A percentile compares a stretch with the other conserved stretches of the same genome.
phyloP scores from a whole-genome alignment of 306 rosid species.

The Albizia julibrissin region DNA sequence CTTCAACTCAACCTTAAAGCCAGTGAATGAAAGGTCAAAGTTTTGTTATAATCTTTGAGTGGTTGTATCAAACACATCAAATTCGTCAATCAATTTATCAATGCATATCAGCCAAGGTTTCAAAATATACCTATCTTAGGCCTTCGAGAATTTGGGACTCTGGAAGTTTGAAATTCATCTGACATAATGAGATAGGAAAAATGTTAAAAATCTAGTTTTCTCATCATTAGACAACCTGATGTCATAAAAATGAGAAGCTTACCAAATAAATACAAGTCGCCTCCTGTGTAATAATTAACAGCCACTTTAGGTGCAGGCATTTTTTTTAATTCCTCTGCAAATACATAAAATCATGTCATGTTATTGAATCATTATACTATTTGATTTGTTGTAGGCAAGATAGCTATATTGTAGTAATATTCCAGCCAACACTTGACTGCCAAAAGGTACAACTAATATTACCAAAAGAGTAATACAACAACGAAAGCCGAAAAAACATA shows the following conservation, averaged over 20 bases:
- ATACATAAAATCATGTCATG: slow-evolving; percentile 37
- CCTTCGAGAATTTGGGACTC: slow-evolving; percentile 84
- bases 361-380: slow-evolving; percentile 18
- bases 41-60: neutral
- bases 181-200: slow-evolving; percentile 29
- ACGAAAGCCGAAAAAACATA: neutral
- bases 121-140: slow-evolving; percentile 76
- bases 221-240: slow-evolving; percentile 12
- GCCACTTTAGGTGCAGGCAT: slow-evolving; percentile 92
- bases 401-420: slow-evolving; percentile 20
- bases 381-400: slow-evolving; percentile 27
- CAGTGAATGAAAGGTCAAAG: neutral
- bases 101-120: slow-evolving; percentile 27
- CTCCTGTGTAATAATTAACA: slow-evolving; percentile 86
- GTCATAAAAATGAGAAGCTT: slow-evolving; percentile 38
- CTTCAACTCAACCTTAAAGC: neutral
- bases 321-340: slow-evolving; percentile 72
- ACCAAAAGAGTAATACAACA: neutral
- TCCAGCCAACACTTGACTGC: neutral
- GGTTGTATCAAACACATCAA: slow-evolving; percentile 19
- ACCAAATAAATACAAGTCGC: slow-evolving; percentile 92
- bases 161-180: slow-evolving; percentile 98
- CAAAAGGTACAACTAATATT: slow-evolving; percentile 12
- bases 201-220: slow-evolving; percentile 36
- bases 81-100: slow-evolving; percentile 4